Evolutionary conservation across 495 filamentous ascomycete genomes (phyloP), one percentile per base, ranked within the genome.

Genomic region (Hypoxylon subgilvum): DNA sequence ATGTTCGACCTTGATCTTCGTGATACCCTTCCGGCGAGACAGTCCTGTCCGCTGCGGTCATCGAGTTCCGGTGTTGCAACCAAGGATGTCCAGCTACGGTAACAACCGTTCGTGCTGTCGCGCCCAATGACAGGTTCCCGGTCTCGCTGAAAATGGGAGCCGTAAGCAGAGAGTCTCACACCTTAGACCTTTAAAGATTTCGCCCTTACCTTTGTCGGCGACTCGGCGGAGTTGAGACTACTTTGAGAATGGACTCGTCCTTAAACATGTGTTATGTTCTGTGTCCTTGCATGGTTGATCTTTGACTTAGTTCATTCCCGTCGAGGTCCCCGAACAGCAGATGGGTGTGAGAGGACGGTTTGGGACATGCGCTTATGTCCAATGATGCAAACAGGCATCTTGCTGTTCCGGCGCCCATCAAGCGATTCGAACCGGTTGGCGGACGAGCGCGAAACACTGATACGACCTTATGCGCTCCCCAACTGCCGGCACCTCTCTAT

Each of bases 331-430:
- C 38, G 34, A 60, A 42, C 14, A 45, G 41, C 16, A 32, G 39
- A 45, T 22, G 31, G 52, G 55, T 32, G 39, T 60, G 36, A 52
- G 49, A 61, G 51, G 49, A 52, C 34, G 31, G 44, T 52, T 61
- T 65, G 45, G 61, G 51, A n/a, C 27, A 38, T 57, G 34, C 59
- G 52, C 59, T 63, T 57, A 63, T 63, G 62, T 57, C 47, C 56
- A 65, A 65, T 65, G 56, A 65, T 65, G 62, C 57, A 65, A 65
- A 49, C 50, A 57, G 52, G 56, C 50, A 55, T 52, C 61, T 49
- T 50, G 30, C 19, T 22, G 45, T 64, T 59, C 50, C 54, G 49
- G 61, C 61, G 54, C 19, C 38, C 55, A 32, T 18, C 23, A 18
- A 43, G 62, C 18, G 57, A 52, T 65, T 57, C 57, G 39, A 59